Evolutionary conservation across 2,329 filamentous ascomycete genomes (phyloP), one percentile per base, ranked within the genome.

Genomic region (Microdochium paspali): DNA sequence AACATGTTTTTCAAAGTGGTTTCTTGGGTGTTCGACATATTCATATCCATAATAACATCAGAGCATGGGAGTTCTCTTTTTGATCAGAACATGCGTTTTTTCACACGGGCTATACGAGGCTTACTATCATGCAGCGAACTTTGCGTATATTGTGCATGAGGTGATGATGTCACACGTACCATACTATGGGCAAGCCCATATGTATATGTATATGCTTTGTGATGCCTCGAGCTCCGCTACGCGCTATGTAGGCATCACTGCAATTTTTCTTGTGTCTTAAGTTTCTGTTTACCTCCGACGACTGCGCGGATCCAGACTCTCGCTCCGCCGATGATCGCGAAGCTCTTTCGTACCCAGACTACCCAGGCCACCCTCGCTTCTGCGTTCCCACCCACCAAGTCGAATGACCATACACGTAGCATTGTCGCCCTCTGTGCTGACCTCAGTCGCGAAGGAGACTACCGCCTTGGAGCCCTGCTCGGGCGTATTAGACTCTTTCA

Each of bases 311-410:
- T 95, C 86, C 53, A 80, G 71, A 4, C 91, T 90, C 64, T 96
- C 90, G 45, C 81, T 74, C 60, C 79, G 82, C 64, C 90, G 80
- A 67, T 84, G 90, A 56, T 95, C 89, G 51, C 93, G 79, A 62
- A 90, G 80, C 73, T 97, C 91, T 69, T 90, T 95, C 4, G 91
- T 97, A 2, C 90, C 88, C 63, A 97, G 64, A 59, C 89, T 93
- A 2, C 91, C 91, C 50, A 91, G 65, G 0, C 93, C 93, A 3
- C 93, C 93, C 62, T 97, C 90, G 44, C 76, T 81, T 51, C 87
- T 74, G 48, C 82, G 70, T 65, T 85, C 82, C 82, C 82, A 85
- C 6, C 82, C 82, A 21, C 82, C 82, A 0, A 86, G 71, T 44
- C 82, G 68, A 24, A 85, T 76, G 10, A 85, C 81, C 44, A 84